Base-by-base conservation (phyloP, 177 flowering plant species). In the Vitis hybrid region DNA sequence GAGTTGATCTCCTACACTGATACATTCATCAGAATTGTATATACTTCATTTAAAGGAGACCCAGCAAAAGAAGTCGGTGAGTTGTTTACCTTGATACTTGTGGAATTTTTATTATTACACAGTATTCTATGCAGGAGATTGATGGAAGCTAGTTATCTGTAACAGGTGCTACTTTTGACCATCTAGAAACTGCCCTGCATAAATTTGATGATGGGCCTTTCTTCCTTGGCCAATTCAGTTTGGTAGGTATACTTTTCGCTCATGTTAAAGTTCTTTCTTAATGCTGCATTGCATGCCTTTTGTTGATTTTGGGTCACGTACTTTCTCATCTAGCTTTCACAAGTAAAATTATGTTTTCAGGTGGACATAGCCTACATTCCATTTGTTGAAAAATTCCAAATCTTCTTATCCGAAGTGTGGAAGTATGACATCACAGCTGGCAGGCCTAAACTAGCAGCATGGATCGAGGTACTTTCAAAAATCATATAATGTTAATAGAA, bases 181-280 rank as follows among this genome's bases (percentile, higher is more conserved):
- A 85, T 77, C 57, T 93, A 30, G 97, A 93, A 74, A 72, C 76
- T n/a, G 87, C 92, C 71, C 94, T 93, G 49, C 65, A 79, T 12
- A 93, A 87, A 68, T 93, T 93, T 68, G 84, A 86, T 54, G 88
- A 87, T 75, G 97, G 98, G 9, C 97, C 94, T 18, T 93, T 90
- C 83, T 88, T 93, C 82, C 91, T 93, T 35, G 98, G 98, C 32
- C 80, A 88, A 70, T 79, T 91, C 72, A 91, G 96, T 74, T 66
- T 76, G 86, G 98, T 91, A 78, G 59, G 78, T 76, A 46, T 30
- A 4, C 40, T 48, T 50, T 40, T n/a, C 32, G 10, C 9, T 55
- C 48, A 8, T 40, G 11, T 10, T 63, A 27, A 32, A 19, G 15
- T 27, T 30, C 30, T 52, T 32, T 12, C 58, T 2, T n/a, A n/a